Evolutionary conservation across 345 rosid genomes (phyloP), one percentile per base, ranked within the genome.

Genomic region (Pseudoturritis turrita): DNA sequence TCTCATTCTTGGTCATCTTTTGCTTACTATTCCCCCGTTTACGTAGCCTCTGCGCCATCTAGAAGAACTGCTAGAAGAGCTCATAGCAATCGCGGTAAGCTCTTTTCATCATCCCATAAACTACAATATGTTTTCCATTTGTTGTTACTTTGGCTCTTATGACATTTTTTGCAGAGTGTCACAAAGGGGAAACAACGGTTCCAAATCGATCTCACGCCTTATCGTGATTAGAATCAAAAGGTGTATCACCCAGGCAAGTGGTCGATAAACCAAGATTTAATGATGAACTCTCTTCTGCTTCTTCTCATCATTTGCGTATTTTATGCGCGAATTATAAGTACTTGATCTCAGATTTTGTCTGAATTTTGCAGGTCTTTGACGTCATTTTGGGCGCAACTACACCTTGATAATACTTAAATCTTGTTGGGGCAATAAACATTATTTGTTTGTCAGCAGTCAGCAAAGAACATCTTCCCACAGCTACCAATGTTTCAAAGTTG

Each of bases 11-110:
- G 7, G 3, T 53, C 4, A 18, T 66, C 49, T 50, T 10, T 46
- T 5, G 45, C 7, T 14, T 41, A 14, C 45, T 41, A 22, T 25
- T 15, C 2, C 9, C 8, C 19, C 1, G 10, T 25, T 56, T 47
- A 21, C 7, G 11, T 4, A 92, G 98, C 92, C 96, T 44, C 80
- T 88, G 17, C 85, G 88, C 52, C 84, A 89, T 82, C 78, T 89
- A 65, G 92, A 92, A 81, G 98, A 89, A 75, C 80, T 92, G 62
- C 88, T 92, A 33, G 85, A 84, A 68, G 98, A 92, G 88, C 96
- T 89, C 18, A 74, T 84, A 73, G 88, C 92, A 40, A 89, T 89
- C 52, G 96, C 92, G 69, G 95, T 92, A 85, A 86, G 92, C 12
- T 36, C 7, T 46, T 63, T 88, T 4, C 62, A 15, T 12, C 36